phyloP scores from a whole-genome alignment of 2,329 filamentous ascomycete species.

The Epichloe festucae region DNA sequence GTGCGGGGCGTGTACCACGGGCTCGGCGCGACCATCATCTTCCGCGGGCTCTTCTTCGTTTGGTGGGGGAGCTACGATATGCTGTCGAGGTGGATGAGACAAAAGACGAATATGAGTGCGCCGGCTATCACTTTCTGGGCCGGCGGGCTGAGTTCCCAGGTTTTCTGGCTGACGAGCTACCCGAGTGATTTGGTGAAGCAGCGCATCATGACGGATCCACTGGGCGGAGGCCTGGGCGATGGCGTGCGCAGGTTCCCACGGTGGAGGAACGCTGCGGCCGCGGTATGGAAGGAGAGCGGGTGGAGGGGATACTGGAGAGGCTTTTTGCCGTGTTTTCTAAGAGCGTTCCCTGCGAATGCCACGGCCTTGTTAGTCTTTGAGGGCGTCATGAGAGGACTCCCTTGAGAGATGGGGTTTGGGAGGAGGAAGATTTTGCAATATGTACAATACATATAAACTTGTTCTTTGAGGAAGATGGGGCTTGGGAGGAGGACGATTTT shows the following conservation, averaged over 20 bases:
- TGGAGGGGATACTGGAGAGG: conserved; percentile 82
- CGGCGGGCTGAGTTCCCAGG: conserved; percentile 79
- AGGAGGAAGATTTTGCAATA: neutral
- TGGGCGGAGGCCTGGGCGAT: conserved; percentile 58
- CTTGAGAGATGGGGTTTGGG: conserved; percentile 11
- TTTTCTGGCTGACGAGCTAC: conserved; percentile 90
- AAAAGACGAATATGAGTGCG: conserved; percentile 55
- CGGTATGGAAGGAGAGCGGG: conserved; percentile 66
- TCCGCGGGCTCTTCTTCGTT: conserved; percentile 89
- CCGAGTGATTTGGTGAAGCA: conserved; percentile 92
- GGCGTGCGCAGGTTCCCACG: conserved; percentile 53
- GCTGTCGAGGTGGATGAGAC: conserved; percentile 54
- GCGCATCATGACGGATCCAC: conserved; percentile 87
- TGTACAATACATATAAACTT: neutral
- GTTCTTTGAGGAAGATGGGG: neutral
- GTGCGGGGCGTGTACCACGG: conserved; percentile 75
- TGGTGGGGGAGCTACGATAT: conserved; percentile 98
- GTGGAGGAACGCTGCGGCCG: conserved; percentile 69
- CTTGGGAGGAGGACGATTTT: neutral
- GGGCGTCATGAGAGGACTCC: conserved; percentile 62
- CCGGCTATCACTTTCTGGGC: conserved; percentile 95
- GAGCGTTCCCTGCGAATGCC: conserved; percentile 92
- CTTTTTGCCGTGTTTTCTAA: conserved; percentile 83
- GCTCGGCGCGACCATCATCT: conserved; percentile 70
- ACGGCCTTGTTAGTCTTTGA: conserved; percentile 91